Conservation (phyloP, 768 basidiomycete species). For the Serpula lacrymans region DNA sequence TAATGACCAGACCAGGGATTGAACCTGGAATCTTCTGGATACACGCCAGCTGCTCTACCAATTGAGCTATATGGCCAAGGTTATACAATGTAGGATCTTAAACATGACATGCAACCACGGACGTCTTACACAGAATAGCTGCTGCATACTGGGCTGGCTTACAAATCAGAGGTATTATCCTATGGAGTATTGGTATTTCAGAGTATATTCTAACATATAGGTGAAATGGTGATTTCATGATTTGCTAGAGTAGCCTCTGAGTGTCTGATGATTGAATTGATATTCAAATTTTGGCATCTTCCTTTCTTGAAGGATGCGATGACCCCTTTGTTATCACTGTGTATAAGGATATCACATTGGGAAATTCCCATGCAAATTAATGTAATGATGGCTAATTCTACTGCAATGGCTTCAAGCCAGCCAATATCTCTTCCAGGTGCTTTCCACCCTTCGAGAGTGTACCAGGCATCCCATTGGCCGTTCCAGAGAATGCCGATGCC, state of each 20-base stretch:
- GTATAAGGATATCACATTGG: conserved; percentile 19
- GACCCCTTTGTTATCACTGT: conserved; percentile 32
- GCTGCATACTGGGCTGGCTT: no score
- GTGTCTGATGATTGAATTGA: conserved; percentile 27
- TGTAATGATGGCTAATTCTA: conserved; percentile 11
- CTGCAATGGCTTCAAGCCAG: conserved; percentile 22
- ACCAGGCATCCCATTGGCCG: conserved; percentile 27
- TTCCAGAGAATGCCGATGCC: conserved; percentile 35
- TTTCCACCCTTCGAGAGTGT: conserved; percentile 12
- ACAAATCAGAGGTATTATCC: no score
- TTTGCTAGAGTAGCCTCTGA: conserved; percentile 18
- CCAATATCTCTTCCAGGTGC: conserved; percentile 18
- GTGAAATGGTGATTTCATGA: no score
- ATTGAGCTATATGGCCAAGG: no score
- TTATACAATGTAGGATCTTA: no score
- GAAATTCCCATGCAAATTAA: not conserved
- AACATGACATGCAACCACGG: no score
- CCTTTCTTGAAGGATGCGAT: conserved; percentile 32
- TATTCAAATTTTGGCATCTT: conserved; percentile 24
- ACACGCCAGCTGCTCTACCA: no score
- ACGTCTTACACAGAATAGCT: no score
- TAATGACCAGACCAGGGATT: no score
- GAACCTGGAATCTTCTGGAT: no score
- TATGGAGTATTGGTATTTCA: no score
- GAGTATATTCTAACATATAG: no score